Percentiles rank a stretch among this genome's conserved stretches.
phyloP scores from a whole-genome alignment of 2,329 filamentous ascomycete species.

The Nothophoma quercina region DNA sequence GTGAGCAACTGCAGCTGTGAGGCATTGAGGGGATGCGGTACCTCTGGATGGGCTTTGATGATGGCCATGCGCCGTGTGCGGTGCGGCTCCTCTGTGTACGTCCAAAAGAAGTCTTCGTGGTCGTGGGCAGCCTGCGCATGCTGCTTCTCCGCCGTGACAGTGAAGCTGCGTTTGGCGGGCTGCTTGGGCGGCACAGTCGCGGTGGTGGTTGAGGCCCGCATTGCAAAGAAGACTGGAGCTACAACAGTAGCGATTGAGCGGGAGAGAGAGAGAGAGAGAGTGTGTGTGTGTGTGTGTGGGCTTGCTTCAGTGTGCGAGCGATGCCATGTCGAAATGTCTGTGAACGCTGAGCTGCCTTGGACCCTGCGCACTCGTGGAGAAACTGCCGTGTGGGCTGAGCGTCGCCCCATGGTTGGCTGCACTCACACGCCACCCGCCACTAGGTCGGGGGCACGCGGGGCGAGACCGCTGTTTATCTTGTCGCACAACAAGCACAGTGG shows the following conservation, averaged over 20 bases:
- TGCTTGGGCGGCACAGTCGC: constrained; percentile 39
- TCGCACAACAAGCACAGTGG: not conserved
- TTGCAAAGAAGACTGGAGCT: constrained; percentile 18
- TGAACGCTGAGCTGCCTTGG: constrained; percentile 1
- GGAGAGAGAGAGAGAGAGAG: too few relatives aligned
- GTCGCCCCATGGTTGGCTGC: constrained; percentile 2
- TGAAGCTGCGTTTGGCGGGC: constrained; percentile 32
- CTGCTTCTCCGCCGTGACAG: constrained; percentile 30
- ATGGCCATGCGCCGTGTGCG: constrained; percentile 89
- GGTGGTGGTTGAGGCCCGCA: constrained; percentile 49
- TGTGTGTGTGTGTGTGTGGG: constrained; percentile 2
- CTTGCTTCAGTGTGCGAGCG: not conserved
- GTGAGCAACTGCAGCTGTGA: constrained; percentile 14
- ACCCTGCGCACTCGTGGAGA: constrained; percentile 16
- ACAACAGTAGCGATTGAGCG: not conserved
- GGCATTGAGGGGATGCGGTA: constrained; percentile 49
- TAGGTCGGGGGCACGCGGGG: constrained; percentile 7
- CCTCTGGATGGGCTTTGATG: constrained; percentile 97
- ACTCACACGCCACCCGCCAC: constrained; percentile 15
- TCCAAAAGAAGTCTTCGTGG: constrained; percentile 87
- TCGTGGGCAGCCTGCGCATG: constrained; percentile 29
- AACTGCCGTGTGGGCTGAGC: constrained; percentile 8
- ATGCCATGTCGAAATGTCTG: constrained; percentile 6
- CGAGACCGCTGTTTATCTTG: not conserved
- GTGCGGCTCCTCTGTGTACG: constrained; percentile 97